A percentile compares a stretch with the other conserved stretches of the same genome.
phyloP scores from a whole-genome alignment of 345 rosid species.

The Lagerstroemia speciosa region DNA sequence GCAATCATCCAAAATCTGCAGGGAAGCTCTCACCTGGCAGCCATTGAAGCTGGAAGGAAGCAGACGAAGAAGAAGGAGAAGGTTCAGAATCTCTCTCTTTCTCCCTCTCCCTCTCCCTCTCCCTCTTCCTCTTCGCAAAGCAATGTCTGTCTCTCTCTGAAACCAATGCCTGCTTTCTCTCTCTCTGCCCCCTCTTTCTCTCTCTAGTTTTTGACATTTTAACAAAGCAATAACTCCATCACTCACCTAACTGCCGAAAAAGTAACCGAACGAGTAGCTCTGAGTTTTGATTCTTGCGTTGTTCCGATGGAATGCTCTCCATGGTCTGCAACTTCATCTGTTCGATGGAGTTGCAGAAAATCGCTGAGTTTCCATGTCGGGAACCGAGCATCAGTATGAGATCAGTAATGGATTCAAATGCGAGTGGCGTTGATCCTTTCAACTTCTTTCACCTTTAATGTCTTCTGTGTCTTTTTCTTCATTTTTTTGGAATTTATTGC shows the following conservation, averaged over 20 bases:
- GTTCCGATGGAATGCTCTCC: not conserved
- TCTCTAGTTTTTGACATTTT: conserved; percentile 10
- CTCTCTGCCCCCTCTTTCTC: not conserved
- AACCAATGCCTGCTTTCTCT: conserved; percentile 22
- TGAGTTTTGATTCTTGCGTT: not conserved
- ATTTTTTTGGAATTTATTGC: not conserved
- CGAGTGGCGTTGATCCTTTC: not conserved
- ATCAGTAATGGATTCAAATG: not conserved
- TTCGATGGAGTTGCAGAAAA: too few relatives aligned
- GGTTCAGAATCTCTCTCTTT: too few relatives aligned
- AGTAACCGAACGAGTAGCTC: not conserved
- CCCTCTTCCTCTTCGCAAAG: conserved; percentile 34
- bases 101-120: too few relatives aligned
- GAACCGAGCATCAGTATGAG: not conserved
- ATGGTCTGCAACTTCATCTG: not conserved
- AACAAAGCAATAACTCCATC: not conserved
- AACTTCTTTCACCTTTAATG: not conserved
- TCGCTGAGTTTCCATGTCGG: not conserved
- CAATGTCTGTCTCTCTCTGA: conserved; percentile 30
- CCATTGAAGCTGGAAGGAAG: conserved; percentile 5
- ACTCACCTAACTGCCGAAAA: not conserved
- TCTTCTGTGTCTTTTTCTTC: not conserved
- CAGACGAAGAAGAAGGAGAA: conserved; percentile 8
- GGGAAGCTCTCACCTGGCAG: not conserved
- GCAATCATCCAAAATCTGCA: not conserved